Conservation (phyloP, 2,329 filamentous ascomycete species). For the Septoria linicola region DNA sequence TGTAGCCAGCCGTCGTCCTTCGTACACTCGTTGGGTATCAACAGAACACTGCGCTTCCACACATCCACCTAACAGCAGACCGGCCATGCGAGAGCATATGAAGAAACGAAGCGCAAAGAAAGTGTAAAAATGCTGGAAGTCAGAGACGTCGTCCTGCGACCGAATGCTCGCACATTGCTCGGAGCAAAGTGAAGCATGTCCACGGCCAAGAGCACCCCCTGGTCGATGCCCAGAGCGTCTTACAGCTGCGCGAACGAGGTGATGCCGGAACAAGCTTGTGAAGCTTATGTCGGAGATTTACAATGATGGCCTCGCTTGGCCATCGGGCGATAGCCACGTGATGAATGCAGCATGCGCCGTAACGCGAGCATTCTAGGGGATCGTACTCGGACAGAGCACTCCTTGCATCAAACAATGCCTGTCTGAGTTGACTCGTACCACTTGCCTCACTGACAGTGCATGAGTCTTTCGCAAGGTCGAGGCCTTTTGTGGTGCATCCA, state of each 20-base stretch:
- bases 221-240: no score
- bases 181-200: no score
- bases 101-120: background rate
- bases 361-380: background rate
- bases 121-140: background rate
- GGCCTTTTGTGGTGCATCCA: background rate
- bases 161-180: background rate
- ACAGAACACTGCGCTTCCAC: conserved; percentile 1
- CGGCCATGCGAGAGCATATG: background rate
- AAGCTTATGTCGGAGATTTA: conserved; percentile 1
- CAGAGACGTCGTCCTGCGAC: background rate
- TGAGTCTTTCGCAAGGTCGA: background rate
- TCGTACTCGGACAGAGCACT: background rate
- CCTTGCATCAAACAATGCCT: conserved; percentile 1
- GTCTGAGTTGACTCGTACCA: background rate
- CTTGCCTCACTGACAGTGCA: background rate
- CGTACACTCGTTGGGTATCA: conserved; percentile 7
- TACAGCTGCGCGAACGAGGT: background rate
- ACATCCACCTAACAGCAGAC: background rate
- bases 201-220: no score
- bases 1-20: conserved; percentile 7
- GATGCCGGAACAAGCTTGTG: conserved; percentile 10
- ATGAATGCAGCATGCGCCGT: background rate
- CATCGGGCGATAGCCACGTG: no score
- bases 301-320: no score